Evolutionary conservation across 176 grass and related monocot species (phyloP), one percentile per base, ranked within the genome.

Genomic region (Alopecurus myosuroides): DNA sequence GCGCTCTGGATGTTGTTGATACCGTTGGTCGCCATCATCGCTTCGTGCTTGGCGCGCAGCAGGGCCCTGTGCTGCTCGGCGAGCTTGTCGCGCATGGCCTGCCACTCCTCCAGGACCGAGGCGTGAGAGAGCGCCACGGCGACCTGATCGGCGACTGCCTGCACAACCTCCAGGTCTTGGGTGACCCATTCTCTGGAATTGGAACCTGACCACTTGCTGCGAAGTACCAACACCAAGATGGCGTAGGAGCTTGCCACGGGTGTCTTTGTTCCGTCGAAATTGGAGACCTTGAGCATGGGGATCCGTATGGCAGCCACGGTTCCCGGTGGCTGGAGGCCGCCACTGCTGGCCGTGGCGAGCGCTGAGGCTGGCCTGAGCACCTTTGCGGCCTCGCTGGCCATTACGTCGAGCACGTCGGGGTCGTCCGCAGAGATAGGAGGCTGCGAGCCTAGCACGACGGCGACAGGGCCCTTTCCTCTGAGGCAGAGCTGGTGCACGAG

Each of bases 111-210:
- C 13, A 89, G 74, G 9, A 72, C 48, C 18, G 90, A 76, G 15
- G 90, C 90, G 50, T 92, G 90, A 7, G 90, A 89, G 6, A 92
- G 86, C 83, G 78, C 83, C 2, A 89, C 72, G 20, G 86, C 78
- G 23, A 91, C 89, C 84, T 92, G 92, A n/a, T 92, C 84, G n/a
- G 86, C 84, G 6, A 94, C 77, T 3, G 84, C 87, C 46, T 85
- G 55, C 18, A 89, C 78, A 20, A 94, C 78, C 71, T 94, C 92
- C 63, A 92, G 65, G 19, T 91, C 89, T 19, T 89, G 84, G 42
- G 3, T 30, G 65, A 51, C 74, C 92, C 89, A 92, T 13, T 17
- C 13, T 37, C 75, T 76, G 51, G 49, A 39, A 20, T 22, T 3
- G 25, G 25, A 49, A 26, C 14, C 7, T 30, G 30, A 19, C 37